Percentiles rank a stretch among this genome's conserved stretches.
These are phyloP conservation scores for Vicia sativa DNA, from an alignment of 306 rosid species.

Conservation along the genomic window DNA sequence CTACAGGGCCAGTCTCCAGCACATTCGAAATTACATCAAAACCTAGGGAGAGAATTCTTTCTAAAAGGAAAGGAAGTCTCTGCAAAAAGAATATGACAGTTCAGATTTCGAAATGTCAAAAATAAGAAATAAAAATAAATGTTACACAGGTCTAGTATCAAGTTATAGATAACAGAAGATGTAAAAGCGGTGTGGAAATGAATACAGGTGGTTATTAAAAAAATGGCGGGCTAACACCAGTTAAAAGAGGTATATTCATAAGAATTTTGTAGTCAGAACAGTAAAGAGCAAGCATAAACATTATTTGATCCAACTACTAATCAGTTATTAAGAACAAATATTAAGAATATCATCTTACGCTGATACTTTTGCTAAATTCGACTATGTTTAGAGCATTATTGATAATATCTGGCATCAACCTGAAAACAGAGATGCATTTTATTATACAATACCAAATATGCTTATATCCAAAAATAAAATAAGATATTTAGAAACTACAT, in stretches of 20 bases:
- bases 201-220: background rate
- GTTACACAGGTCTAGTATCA: constrained; percentile 31
- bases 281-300: constrained; percentile 33
- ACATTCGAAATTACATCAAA: constrained; percentile 86
- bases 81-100: constrained; percentile 48
- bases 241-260: constrained; percentile 8
- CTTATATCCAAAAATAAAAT: constrained; percentile 22
- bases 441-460: constrained; percentile 22
- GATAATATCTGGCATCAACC: constrained; percentile 85
- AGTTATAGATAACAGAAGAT: constrained; percentile 10
- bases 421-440: constrained; percentile 49
- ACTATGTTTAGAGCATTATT: constrained; percentile 65
- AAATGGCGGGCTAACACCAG: constrained; percentile 16
- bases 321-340: constrained; percentile 20
- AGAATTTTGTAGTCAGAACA: constrained; percentile 23
- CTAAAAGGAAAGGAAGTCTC: constrained; percentile 68
- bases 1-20: constrained; percentile 85
- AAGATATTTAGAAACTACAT: constrained; percentile 34
- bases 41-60: constrained; percentile 77
- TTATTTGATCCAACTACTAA: constrained; percentile 23
- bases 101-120: constrained; percentile 33
- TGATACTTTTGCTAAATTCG: constrained; percentile 56
- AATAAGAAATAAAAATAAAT: constrained; percentile 30
- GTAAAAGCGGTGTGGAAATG: constrained; percentile 20
- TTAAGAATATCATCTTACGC: constrained; percentile 54